phyloP scores from a whole-genome alignment of 1,284 basidiomycete species.

The Pseudozyma sp. region DNA sequence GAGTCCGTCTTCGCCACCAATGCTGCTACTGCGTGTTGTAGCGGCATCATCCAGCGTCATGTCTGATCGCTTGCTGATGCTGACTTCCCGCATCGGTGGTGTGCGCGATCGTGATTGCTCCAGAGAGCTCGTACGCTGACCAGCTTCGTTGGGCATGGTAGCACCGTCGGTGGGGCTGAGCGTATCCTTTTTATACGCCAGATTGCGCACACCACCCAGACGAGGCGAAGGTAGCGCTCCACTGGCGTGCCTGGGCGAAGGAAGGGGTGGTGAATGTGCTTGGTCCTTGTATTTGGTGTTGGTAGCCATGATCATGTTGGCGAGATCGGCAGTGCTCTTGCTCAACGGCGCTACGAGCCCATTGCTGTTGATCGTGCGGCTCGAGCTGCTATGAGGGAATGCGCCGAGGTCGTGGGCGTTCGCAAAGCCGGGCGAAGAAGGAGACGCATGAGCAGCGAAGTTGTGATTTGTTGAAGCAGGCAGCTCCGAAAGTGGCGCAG shows the following conservation, averaged over 20 bases:
- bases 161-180: slow-evolving; percentile 21
- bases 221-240: slow-evolving; percentile 24
- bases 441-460: slow-evolving; percentile 4
- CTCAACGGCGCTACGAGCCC: neutral
- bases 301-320: slow-evolving; percentile 26
- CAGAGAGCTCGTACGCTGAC: slow-evolving; percentile 11
- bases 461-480: slow-evolving; percentile 7
- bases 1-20: slow-evolving; percentile 9
- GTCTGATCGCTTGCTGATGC: slow-evolving; percentile 9
- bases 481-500: slow-evolving; percentile 24
- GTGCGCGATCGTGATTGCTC: slow-evolving; percentile 25
- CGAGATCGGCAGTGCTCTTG: slow-evolving; percentile 26
- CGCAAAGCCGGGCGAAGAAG: slow-evolving; percentile 9
- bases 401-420: neutral
- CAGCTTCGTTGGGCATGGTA: slow-evolving; percentile 19
- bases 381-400: slow-evolving; percentile 21
- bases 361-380: slow-evolving; percentile 17
- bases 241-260: slow-evolving; percentile 19
- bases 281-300: slow-evolving; percentile 38
- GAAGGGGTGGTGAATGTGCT: slow-evolving; percentile 30
- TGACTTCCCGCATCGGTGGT: slow-evolving; percentile 24
- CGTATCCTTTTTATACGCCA: slow-evolving; percentile 33
- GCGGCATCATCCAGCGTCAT: slow-evolving; percentile 5
- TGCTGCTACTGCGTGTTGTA: slow-evolving; percentile 24
- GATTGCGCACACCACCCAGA: slow-evolving; percentile 28